These are phyloP conservation scores for Starmerella gropengiesseri DNA, from an alignment of 805 yeast species.

Conservation along the genomic window DNA sequence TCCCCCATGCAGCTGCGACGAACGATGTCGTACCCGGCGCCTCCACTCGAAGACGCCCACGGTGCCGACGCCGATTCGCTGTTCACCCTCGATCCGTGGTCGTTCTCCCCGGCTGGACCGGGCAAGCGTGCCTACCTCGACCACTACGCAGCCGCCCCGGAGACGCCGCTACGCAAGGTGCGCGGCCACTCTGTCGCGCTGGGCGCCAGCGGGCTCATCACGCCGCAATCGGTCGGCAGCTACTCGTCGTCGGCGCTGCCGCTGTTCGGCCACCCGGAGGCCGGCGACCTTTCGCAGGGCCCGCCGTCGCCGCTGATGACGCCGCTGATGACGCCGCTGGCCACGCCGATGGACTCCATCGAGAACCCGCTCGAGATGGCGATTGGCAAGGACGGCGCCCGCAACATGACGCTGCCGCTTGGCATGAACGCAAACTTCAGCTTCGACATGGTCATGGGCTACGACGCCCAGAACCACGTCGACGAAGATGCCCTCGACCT, in stretches of 20 bases:
- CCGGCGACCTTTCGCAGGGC: neutral
- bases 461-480: neutral
- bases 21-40: slow-evolving; percentile 7
- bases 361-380: slow-evolving; percentile 13
- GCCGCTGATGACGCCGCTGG: slow-evolving; percentile 20
- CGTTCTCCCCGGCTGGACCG: slow-evolving; percentile 9
- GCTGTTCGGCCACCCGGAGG: slow-evolving; percentile 8
- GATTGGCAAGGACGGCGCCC: neutral
- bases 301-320: slow-evolving; percentile 13
- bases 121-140: slow-evolving; percentile 3
- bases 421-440: slow-evolving; percentile 5
- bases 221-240: slow-evolving; percentile 20
- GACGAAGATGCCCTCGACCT: slow-evolving; percentile 11
- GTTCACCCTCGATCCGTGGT: slow-evolving; percentile 8
- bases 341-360: slow-evolving; percentile 15
- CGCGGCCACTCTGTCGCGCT: slow-evolving; percentile 12
- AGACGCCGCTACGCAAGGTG: slow-evolving; percentile 17
- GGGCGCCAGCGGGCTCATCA: slow-evolving; percentile 11
- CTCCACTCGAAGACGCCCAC: slow-evolving; percentile 3
- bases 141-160: slow-evolving; percentile 5
- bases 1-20: slow-evolving; percentile 5
- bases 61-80: slow-evolving; percentile 11
- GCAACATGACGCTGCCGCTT: slow-evolving; percentile 1
- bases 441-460: slow-evolving; percentile 1
- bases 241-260: slow-evolving; percentile 16